Conservation (phyloP, 2,329 filamentous ascomycete genomes). For the Nemania diffusa region DNA sequence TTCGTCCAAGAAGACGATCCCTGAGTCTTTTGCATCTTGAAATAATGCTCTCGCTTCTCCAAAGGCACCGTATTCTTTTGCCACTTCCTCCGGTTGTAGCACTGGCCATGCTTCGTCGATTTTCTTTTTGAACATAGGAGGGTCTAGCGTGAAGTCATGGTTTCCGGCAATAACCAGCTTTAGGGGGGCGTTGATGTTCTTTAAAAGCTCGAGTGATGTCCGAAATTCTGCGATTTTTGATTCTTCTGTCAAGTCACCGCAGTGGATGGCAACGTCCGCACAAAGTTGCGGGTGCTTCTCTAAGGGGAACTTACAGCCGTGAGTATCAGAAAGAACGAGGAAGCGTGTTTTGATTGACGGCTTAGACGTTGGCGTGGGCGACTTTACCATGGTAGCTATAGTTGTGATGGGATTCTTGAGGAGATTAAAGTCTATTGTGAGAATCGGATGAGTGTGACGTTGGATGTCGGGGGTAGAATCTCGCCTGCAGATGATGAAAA, state of each 20-base stretch:
- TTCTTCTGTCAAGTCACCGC: slow-evolving; percentile 59
- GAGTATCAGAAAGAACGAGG: too few species aligned
- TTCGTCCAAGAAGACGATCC: slow-evolving; percentile 61
- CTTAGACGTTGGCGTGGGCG: too few species aligned
- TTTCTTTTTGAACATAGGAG: slow-evolving; percentile 48
- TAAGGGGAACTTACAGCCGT: too few species aligned
- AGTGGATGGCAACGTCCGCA: slow-evolving; percentile 63
- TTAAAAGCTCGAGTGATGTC: slow-evolving; percentile 52
- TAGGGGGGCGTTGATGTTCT: slow-evolving; percentile 54
- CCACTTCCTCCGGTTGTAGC: slow-evolving; percentile 37
- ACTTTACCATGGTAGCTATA: too few species aligned
- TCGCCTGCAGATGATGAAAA: too few species aligned
- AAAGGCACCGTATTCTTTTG: slow-evolving; percentile 52
- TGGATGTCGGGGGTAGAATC: too few species aligned
- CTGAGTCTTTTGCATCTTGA: slow-evolving; percentile 51
- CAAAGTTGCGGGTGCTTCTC: too few species aligned
- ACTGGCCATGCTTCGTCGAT: slow-evolving; percentile 39
- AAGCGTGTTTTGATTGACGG: too few species aligned
- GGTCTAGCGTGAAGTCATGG: slow-evolving; percentile 59
- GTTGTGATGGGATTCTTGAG: too few species aligned
- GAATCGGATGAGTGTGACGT: too few species aligned
- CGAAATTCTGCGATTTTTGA: slow-evolving; percentile 56
- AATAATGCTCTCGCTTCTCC: slow-evolving; percentile 53
- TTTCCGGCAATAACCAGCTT: slow-evolving; percentile 64
- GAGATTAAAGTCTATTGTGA: too few species aligned